Base-by-base conservation (phyloP, 78 protist species). In the Dictyostelium citrinum region DNA sequence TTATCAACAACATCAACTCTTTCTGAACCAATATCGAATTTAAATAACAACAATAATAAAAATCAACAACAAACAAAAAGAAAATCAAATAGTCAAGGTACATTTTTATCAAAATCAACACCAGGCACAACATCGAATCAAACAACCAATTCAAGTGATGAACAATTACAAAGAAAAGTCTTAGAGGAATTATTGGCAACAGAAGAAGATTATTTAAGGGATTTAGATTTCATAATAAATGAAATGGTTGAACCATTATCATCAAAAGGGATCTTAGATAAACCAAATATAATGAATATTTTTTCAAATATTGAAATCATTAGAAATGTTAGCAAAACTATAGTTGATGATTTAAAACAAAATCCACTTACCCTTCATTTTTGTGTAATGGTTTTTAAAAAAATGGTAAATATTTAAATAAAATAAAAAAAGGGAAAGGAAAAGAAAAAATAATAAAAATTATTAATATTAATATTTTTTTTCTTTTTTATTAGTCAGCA, bases 291-390 rank as follows among this genome's bases (percentile, higher is more conserved):
- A 7, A 45, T 35, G 29, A 45, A 55, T 16, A 17, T 85, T 5
- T 85, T 85, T 61, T 85, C 92, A 35, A 85, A 77, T 61, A 85
- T 85, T 29, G 84, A 85, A 85, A 85, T 85, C 20, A 85, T 85
- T 61, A 55, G 92, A 76, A 77, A 77, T 43, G 29, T 85, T 58
- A 76, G 83, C 29, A 51, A 55, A 33, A 85, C 92, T 1, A 39
- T 85, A 11, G 51, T 74, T 17, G 39, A 33, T 58, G 92, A 85
- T 77, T 27, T 85, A 16, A 85, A 58, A 74, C 16, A 37, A 22
- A 11, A 27, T 68, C 64, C 39, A 61, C 10, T 68, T 1, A 72
- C 49, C 10, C 61, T 68, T 17, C 76, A 75, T 14, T 39, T 41
- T 61, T 55, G 60, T 43, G 72, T 77, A 3, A 60, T 58, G 7